Percentiles rank a stretch among this genome's conserved stretches.
These are phyloP conservation scores for Cutaneotrichosporon sp. DNA, from an alignment of 1,284 basidiomycete species.

Conservation along the genomic window DNA sequence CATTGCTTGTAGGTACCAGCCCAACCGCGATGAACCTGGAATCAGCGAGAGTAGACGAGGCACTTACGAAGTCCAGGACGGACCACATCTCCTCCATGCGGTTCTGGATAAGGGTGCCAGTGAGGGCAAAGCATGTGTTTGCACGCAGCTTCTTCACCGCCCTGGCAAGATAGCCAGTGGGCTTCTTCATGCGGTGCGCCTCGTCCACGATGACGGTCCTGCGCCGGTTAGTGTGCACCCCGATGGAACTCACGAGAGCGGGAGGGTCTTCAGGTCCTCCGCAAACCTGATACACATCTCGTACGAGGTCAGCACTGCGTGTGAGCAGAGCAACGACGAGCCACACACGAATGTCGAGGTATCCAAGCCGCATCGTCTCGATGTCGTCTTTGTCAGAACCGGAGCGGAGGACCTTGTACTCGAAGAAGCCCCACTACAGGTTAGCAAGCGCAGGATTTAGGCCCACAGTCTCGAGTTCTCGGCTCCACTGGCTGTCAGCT, in stretches of 20 bases:
- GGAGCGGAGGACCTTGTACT: slow-evolving; percentile 34
- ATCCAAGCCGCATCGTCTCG: slow-evolving; percentile 33
- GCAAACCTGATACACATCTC: slow-evolving; percentile 32
- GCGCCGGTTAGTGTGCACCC: not conserved
- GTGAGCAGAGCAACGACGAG: not conserved
- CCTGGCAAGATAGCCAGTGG: slow-evolving; percentile 38
- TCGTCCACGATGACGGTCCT: slow-evolving; percentile 50
- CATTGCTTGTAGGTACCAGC: slow-evolving; percentile 52
- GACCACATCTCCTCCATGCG: slow-evolving; percentile 58
- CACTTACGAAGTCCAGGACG: slow-evolving; percentile 53
- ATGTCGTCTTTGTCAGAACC: slow-evolving; percentile 21
- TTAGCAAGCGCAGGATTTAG: not conserved
- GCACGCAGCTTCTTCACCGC: slow-evolving; percentile 53
- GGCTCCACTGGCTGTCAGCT: slow-evolving; percentile 50
- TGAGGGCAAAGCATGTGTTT: slow-evolving; percentile 39
- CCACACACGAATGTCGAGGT: slow-evolving; percentile 45
- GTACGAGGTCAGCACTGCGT: slow-evolving; percentile 43
- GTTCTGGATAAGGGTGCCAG: slow-evolving; percentile 55
- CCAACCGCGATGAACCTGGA: slow-evolving; percentile 43
- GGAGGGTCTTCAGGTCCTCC: slow-evolving; percentile 37
- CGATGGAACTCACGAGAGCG: slow-evolving; percentile 38
- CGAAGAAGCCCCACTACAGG: slow-evolving; percentile 51
- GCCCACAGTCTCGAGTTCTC: slow-evolving; percentile 55
- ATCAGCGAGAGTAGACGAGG: not conserved
- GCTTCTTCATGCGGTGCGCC: slow-evolving; percentile 50